Evolutionary conservation across 306 rosid species (phyloP).

Genomic region (Rubus idaeus): DNA sequence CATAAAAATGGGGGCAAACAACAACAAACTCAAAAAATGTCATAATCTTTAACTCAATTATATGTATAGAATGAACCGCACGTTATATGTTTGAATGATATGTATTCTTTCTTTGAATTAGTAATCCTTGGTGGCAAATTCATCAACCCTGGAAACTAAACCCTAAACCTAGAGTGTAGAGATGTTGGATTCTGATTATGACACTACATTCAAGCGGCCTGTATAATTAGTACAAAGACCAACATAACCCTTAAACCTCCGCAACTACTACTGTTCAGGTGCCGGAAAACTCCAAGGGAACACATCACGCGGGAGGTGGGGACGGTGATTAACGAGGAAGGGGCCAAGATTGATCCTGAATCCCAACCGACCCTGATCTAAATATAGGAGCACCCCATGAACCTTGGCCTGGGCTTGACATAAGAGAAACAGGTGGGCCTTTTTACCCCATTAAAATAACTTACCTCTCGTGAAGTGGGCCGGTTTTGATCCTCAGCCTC

Average conservation of each 20-base stretch:
- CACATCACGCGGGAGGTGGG: conserved; percentile 53
- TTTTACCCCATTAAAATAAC: not conserved
- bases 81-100: too few relatives aligned
- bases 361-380: conserved; percentile 3
- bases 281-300: conserved; percentile 18
- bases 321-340: conserved; percentile 8
- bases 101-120: too few relatives aligned
- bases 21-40: too few relatives aligned
- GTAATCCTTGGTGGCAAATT: too few relatives aligned
- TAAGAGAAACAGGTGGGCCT: conserved; percentile 28
- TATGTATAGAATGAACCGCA: too few relatives aligned
- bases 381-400: conserved; percentile 6
- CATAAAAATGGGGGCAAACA: too few relatives aligned
- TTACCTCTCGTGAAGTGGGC: conserved; percentile 19
- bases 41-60: not conserved
- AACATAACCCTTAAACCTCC: not conserved
- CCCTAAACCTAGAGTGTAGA: too few relatives aligned
- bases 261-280: not conserved
- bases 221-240: not conserved
- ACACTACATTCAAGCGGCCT: too few relatives aligned
- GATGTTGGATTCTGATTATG: too few relatives aligned
- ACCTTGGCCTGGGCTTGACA: conserved; percentile 21
- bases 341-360: conserved; percentile 15
- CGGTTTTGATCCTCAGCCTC: conserved; percentile 29
- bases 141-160: too few relatives aligned